Conservation (phyloP, 768 basidiomycete species). For the Pleurotus ostreatus region DNA sequence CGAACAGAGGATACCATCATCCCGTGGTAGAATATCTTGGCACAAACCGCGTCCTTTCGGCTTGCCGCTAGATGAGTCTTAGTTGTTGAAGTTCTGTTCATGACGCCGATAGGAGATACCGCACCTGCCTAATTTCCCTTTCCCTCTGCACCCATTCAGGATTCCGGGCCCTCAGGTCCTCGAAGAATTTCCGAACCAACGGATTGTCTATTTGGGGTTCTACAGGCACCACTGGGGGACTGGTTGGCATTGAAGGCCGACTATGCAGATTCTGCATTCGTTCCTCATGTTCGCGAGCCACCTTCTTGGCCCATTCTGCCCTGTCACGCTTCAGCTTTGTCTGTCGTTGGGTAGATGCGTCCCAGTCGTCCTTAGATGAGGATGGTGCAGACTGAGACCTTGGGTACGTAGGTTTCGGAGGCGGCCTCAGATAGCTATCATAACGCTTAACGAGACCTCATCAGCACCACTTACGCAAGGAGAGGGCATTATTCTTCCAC, state of each 20-base stretch:
- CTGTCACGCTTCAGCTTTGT: conserved; percentile 42
- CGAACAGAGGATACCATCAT: background rate
- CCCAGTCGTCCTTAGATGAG: conserved; percentile 13
- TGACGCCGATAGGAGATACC: conserved; percentile 7
- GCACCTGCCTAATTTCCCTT: conserved; percentile 47
- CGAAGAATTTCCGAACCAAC: conserved; percentile 51
- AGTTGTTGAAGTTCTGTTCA: background rate
- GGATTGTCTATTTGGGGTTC: conserved; percentile 34
- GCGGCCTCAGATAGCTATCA: background rate
- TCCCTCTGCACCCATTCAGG: conserved; percentile 62
- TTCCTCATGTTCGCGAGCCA: conserved; percentile 43
- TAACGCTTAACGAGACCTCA: background rate
- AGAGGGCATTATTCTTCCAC: background rate
- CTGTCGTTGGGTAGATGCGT: conserved; percentile 33
- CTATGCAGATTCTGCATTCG: conserved; percentile 39
- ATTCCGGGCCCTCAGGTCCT: conserved; percentile 48
- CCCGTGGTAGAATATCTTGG: conserved; percentile 4
- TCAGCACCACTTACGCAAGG: background rate
- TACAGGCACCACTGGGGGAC: conserved; percentile 27
- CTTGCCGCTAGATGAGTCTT: conserved; percentile 5
- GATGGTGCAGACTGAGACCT: background rate
- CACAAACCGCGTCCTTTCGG: conserved; percentile 7
- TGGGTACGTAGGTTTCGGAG: background rate
- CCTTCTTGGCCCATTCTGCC: conserved; percentile 49
- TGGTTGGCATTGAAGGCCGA: background rate